Conservation (phyloP, 2,329 filamentous ascomycete species). For the Grosmannia penicillata region DNA sequence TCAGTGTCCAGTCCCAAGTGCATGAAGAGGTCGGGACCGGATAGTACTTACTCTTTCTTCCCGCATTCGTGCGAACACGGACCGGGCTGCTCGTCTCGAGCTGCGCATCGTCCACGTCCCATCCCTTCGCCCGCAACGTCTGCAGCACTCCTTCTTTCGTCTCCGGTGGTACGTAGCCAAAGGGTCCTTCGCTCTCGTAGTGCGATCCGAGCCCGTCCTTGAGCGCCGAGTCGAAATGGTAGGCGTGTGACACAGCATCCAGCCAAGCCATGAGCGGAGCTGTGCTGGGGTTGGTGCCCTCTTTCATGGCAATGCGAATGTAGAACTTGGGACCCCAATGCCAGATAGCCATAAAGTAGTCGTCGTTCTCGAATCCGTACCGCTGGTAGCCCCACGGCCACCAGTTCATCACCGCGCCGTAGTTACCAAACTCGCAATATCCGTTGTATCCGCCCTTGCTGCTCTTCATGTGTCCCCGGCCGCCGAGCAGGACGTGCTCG, state of each 20-base stretch:
- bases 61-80: slow-evolving; percentile 21
- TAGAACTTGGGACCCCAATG: slow-evolving; percentile 25
- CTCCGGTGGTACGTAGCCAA: slow-evolving; percentile 28
- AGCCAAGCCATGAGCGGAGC: slow-evolving; percentile 21
- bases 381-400: slow-evolving; percentile 18
- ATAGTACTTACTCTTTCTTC: slow-evolving; percentile 15
- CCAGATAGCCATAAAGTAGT: slow-evolving; percentile 48
- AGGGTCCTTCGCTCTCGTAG: slow-evolving; percentile 21
- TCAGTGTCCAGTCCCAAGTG: no score
- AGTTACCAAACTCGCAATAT: slow-evolving; percentile 21
- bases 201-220: slow-evolving; percentile 21
- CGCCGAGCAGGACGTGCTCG: slow-evolving; percentile 51
- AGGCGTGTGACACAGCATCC: slow-evolving; percentile 25
- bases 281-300: slow-evolving; percentile 24
- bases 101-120: slow-evolving; percentile 49
- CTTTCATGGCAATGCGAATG: slow-evolving; percentile 47
- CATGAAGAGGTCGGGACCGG: no score
- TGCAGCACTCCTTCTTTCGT: slow-evolving; percentile 19
- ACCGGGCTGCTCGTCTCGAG: slow-evolving; percentile 49
- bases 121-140: slow-evolving; percentile 34
- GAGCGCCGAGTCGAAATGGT: slow-evolving; percentile 21
- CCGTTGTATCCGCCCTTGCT: slow-evolving; percentile 20
- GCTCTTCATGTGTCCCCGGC: slow-evolving; percentile 25
- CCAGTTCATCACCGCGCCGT: slow-evolving; percentile 21
- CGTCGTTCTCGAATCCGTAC: slow-evolving; percentile 24